Conservation (phyloP, 495 filamentous ascomycete species). For the Penicillium cosmopolitanum region DNA sequence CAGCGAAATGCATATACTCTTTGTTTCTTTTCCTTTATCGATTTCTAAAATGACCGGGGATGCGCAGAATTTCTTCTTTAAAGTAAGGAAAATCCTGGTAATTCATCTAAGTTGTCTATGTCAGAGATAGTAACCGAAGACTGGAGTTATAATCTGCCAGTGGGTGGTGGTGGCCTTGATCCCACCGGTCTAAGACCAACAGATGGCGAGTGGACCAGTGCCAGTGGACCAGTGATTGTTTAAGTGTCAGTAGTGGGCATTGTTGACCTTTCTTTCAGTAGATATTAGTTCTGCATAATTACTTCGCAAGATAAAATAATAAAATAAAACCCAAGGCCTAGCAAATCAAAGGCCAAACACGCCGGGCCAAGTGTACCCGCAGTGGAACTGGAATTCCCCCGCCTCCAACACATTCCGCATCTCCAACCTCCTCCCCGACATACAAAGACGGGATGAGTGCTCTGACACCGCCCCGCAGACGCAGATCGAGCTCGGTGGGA, state of each 20-base stretch:
- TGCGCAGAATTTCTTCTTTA: neutral
- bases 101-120: neutral
- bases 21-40: neutral
- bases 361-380: slow-evolving; percentile 8
- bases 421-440: slow-evolving; percentile 26
- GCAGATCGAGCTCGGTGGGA: slow-evolving; percentile 47
- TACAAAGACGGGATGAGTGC: slow-evolving; percentile 48
- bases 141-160: too few species aligned
- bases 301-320: neutral
- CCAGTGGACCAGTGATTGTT: too few species aligned
- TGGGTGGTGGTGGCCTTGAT: too few species aligned
- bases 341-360: neutral
- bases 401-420: slow-evolving; percentile 32
- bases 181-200: too few species aligned
- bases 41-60: too few species aligned
- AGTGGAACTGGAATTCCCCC: slow-evolving; percentile 26
- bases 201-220: too few species aligned
- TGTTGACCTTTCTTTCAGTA: too few species aligned
- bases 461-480: slow-evolving; percentile 39
- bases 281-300: too few species aligned
- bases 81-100: neutral
- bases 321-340: neutral
- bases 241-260: too few species aligned
- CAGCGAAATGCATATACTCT: slow-evolving; percentile 30
- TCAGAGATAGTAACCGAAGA: too few species aligned